phyloP scores from a whole-genome alignment of 257 asterid species.

The Nicotiana tabacum region DNA sequence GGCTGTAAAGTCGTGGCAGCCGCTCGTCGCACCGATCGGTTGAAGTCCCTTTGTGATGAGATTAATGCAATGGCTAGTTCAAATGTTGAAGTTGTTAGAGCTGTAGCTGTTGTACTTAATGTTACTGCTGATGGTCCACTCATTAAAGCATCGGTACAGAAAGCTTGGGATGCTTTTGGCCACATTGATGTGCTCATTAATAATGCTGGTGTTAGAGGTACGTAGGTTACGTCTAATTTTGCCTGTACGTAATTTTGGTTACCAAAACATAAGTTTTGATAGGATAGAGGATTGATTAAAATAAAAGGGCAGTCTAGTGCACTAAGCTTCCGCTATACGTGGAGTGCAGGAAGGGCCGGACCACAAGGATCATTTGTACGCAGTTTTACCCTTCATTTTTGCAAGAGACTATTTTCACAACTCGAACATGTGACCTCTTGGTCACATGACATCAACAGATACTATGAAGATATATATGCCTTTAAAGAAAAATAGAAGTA shows the following conservation, averaged over 20 bases:
- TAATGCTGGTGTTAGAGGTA: constrained; percentile 70
- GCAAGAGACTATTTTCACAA: no score
- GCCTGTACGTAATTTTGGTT: not conserved
- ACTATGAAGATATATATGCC: no score
- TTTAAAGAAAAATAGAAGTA: no score
- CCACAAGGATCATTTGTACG: no score
- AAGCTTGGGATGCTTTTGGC: constrained; percentile 66
- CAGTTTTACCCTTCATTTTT: no score
- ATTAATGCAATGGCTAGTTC: constrained; percentile 27
- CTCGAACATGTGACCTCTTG: no score
- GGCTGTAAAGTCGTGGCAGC: constrained; percentile 69
- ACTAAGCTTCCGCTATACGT: no score
- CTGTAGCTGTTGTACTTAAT: constrained; percentile 61
- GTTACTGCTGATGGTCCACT: constrained; percentile 26
- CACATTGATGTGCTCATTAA: constrained; percentile 51
- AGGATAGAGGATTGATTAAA: not conserved
- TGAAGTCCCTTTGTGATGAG: constrained; percentile 49
- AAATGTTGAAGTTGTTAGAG: constrained; percentile 5
- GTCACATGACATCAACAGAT: no score
- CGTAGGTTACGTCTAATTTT: not conserved
- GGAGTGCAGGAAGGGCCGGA: no score
- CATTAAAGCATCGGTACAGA: constrained; percentile 39
- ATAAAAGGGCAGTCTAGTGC: no score
- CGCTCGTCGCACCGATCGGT: constrained; percentile 49
- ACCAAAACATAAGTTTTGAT: no score